These are phyloP conservation scores for Lachnellula hyalina DNA, from an alignment of 2,329 filamentous ascomycete species.

Conservation along the genomic window DNA sequence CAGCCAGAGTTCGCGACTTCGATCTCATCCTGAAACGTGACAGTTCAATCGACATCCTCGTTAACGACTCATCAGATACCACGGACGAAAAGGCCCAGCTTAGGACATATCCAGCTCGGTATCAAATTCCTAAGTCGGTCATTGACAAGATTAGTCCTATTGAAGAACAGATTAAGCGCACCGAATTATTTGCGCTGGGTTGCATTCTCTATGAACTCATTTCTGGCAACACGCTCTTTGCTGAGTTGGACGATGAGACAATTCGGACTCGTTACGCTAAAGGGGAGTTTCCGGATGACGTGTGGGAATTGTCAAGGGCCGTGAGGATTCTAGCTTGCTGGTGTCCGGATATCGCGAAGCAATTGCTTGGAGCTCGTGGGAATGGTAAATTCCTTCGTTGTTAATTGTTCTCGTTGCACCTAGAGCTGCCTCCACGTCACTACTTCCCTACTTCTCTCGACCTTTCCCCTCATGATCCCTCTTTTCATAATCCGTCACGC, in stretches of 20 bases:
- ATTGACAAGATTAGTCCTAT: background rate
- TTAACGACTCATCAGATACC: background rate
- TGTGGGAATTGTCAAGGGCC: conserved; percentile 11
- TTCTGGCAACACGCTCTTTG: conserved; percentile 9
- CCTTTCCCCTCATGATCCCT: background rate
- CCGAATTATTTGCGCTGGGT: conserved; percentile 17
- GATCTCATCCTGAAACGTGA: conserved; percentile 13
- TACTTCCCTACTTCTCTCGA: background rate
- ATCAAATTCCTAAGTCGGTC: conserved; percentile 9
- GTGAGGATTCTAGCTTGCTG: conserved; percentile 14
- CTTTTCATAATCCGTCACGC: background rate
- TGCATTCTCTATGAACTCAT: conserved; percentile 14
- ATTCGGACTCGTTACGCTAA: conserved; percentile 4
- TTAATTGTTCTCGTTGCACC: background rate
- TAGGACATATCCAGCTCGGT: conserved; percentile 14
- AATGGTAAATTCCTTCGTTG: conserved; percentile 1
- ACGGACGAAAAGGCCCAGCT: background rate
- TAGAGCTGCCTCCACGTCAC: background rate
- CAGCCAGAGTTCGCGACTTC: conserved; percentile 10
- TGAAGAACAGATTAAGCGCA: conserved; percentile 11
- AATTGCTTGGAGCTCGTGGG: conserved; percentile 7
- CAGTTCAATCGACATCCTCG: conserved; percentile 10
- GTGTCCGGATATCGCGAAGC: conserved; percentile 14
- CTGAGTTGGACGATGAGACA: background rate
- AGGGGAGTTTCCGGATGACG: conserved; percentile 16